These are phyloP conservation scores for Sophora flavescens DNA, from an alignment of 306 rosid species.

Conservation along the genomic window DNA sequence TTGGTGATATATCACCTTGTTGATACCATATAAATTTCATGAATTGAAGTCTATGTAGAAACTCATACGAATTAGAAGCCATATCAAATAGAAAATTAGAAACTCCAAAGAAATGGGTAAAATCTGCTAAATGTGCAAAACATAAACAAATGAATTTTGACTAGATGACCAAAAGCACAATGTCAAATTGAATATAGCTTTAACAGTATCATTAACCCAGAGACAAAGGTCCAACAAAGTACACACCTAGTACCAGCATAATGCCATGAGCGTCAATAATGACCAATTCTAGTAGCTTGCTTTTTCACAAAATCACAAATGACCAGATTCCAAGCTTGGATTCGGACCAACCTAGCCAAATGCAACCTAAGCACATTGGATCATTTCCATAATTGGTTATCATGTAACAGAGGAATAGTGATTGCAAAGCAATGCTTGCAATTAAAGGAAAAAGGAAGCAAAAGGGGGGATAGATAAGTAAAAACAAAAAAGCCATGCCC, in stretches of 20 bases:
- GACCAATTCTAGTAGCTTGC: constrained; percentile 66
- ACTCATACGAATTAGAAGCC: background rate
- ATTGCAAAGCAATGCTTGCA: constrained; percentile 18
- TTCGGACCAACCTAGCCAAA: constrained; percentile 63
- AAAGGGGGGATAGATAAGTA: background rate
- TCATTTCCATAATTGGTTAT: constrained; percentile 25
- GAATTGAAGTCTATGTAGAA: constrained; percentile 8
- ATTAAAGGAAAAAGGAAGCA: constrained; percentile 4
- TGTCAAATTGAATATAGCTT: constrained; percentile 23
- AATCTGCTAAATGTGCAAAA: constrained; percentile 24
- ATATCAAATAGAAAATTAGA: background rate
- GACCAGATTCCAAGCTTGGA: background rate
- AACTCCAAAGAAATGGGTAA: constrained; percentile 7
- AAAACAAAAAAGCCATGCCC: background rate
- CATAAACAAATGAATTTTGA: background rate
- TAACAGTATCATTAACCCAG: constrained; percentile 31
- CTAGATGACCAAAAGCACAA: constrained; percentile 19
- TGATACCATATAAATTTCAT: too few relatives aligned
- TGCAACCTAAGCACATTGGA: constrained; percentile 47
- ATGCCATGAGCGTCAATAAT: constrained; percentile 96
- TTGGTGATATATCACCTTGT: too few relatives aligned
- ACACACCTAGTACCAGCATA: constrained; percentile 97
- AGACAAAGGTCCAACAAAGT: constrained; percentile 9
- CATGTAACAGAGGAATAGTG: constrained; percentile 25
- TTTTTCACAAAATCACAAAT: constrained; percentile 47